Conservation (phyloP, 768 basidiomycete genomes). For the Trichaptum fuscoviolaceum region DNA sequence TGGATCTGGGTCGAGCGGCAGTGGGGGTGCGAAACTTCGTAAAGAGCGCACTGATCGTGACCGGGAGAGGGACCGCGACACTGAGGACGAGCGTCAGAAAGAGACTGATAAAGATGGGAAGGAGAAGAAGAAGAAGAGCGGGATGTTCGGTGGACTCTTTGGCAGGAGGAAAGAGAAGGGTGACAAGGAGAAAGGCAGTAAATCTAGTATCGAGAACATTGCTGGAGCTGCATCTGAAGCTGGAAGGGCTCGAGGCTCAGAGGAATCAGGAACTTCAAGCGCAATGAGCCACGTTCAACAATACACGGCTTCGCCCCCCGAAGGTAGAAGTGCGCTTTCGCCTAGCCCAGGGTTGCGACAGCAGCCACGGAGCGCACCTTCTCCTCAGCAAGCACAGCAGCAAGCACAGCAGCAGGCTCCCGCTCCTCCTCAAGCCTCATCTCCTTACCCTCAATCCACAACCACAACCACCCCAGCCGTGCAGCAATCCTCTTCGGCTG, state of each 20-base stretch:
- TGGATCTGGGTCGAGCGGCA: slow-evolving; percentile 9
- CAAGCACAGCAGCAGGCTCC: slow-evolving; percentile 20
- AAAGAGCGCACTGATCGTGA: slow-evolving; percentile 33
- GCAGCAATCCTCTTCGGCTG: slow-evolving; percentile 19
- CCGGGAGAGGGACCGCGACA: slow-evolving; percentile 16
- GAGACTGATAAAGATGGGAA: slow-evolving; percentile 37
- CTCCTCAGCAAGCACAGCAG: slow-evolving; percentile 23
- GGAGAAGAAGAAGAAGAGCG: slow-evolving; percentile 37
- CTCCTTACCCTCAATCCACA: slow-evolving; percentile 12
- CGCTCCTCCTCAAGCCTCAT: slow-evolving; percentile 1
- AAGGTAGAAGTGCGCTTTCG: background rate
- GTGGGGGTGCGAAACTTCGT: slow-evolving; percentile 32
- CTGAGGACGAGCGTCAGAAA: slow-evolving; percentile 39
- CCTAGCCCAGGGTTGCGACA: slow-evolving; percentile 24
- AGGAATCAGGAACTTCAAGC: slow-evolving; percentile 58
- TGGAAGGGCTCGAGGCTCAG: slow-evolving; percentile 39
- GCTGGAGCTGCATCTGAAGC: slow-evolving; percentile 35
- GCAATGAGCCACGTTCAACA: slow-evolving; percentile 24
- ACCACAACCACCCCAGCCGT: slow-evolving; percentile 28
- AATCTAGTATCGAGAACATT: slow-evolving; percentile 39
- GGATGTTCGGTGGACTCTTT: slow-evolving; percentile 35
- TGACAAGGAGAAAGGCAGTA: slow-evolving; percentile 49
- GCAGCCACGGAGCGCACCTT: slow-evolving; percentile 32
- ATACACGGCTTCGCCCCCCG: slow-evolving; percentile 38
- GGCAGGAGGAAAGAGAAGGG: slow-evolving; percentile 66